phyloP scores from a whole-genome alignment of 2,329 filamentous ascomycete genomes.

The Ophiostoma novo-ulmi region DNA sequence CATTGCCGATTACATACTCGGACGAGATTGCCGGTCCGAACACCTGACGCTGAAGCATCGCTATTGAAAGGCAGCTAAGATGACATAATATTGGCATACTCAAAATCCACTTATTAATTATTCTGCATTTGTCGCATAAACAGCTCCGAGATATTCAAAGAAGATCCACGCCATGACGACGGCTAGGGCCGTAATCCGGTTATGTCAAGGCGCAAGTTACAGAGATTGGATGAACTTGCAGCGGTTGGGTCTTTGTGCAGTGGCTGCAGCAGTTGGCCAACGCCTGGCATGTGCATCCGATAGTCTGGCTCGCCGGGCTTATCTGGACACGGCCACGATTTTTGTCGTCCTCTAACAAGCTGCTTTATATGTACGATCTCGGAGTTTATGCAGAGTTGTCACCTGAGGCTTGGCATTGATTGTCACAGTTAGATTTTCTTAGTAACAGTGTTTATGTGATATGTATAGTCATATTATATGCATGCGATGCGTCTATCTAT shows the following conservation, averaged over 20 bases:
- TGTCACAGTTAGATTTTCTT: not conserved
- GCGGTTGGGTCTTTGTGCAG: no score
- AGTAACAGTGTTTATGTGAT: no score
- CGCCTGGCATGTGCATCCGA: no score
- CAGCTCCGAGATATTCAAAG: not conserved
- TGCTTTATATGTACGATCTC: not conserved
- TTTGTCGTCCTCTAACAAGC: no score
- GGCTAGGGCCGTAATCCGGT: not conserved
- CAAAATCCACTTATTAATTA: not conserved
- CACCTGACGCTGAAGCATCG: not conserved
- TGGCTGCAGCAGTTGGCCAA: no score
- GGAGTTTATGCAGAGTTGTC: not conserved
- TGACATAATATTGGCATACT: not conserved
- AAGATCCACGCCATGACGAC: not conserved
- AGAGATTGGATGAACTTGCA: not conserved
- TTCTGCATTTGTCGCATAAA: no score
- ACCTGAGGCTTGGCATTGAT: not conserved
- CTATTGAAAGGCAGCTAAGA: not conserved
- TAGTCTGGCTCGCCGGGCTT: no score
- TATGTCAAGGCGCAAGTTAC: not conserved
- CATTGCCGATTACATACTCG: conserved; percentile 1
- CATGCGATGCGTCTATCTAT: conserved; percentile 8
- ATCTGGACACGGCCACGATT: no score
- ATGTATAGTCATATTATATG: not conserved
- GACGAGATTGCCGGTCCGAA: not conserved